A percentile compares a stretch with the other conserved stretches of the same genome.
Evolutionary conservation across 2,329 filamentous ascomycete genomes (phyloP).

Genomic region (Trichoderma sp.): DNA sequence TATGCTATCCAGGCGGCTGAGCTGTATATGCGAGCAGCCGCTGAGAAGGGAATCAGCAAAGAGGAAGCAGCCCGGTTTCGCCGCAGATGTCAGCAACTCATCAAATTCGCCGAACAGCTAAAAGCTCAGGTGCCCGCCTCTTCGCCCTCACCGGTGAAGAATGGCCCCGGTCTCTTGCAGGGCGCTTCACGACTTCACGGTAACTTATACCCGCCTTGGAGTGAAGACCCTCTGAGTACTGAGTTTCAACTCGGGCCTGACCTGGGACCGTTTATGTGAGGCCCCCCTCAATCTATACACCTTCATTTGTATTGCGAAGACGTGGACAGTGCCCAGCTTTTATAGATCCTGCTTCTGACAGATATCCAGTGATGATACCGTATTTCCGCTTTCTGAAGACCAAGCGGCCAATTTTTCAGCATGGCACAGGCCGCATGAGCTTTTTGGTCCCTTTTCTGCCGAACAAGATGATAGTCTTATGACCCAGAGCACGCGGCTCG

Average conservation of each 20-base stretch:
- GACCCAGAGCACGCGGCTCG: constrained; percentile 62
- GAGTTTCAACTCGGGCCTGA: constrained; percentile 63
- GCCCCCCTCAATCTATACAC: constrained; percentile 27
- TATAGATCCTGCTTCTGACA: background rate
- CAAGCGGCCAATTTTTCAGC: constrained; percentile 78
- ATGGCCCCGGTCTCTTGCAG: constrained; percentile 59
- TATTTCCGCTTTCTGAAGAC: constrained; percentile 71
- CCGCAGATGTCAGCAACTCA: constrained; percentile 69
- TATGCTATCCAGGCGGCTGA: constrained; percentile 79
- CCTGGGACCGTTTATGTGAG: constrained; percentile 66
- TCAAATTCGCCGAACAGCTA: constrained; percentile 74
- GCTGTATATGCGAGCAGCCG: constrained; percentile 73
- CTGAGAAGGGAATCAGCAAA: constrained; percentile 62
- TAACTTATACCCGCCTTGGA: constrained; percentile 85
- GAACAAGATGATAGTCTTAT: constrained; percentile 51
- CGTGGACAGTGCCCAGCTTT: background rate
- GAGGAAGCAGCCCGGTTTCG: constrained; percentile 69
- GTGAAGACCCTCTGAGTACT: constrained; percentile 58
- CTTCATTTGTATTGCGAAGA: background rate
- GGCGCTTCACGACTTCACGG: constrained; percentile 81
- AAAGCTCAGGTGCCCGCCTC: constrained; percentile 52
- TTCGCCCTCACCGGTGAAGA: background rate
- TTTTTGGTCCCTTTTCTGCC: constrained; percentile 47
- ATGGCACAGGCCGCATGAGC: constrained; percentile 78
- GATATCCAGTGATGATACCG: constrained; percentile 64